Evolutionary conservation across 2,329 filamentous ascomycete species (phyloP), one percentile per base, ranked within the genome.

Genomic region (Delphinella strobiligena): DNA sequence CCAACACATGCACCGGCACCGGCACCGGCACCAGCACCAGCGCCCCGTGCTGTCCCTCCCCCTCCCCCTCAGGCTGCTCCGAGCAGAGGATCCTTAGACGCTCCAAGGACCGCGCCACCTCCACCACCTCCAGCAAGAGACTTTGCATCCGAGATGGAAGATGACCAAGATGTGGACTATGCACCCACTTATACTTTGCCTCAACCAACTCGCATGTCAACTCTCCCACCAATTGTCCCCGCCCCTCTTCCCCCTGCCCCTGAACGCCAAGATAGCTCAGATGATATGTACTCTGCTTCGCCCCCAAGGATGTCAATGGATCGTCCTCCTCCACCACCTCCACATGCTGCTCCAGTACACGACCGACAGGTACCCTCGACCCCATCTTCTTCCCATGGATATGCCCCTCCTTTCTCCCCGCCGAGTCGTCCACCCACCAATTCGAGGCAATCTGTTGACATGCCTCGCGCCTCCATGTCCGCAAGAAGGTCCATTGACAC

Each of bases 401-500:
- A 58, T 36, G 46, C 54, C 5, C 29, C 27, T 4, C 3, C 27
- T n/a, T 33, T 22, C 16, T 50, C 56, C 16, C 44, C 48, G 34
- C 50, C 61, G 15, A 14, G 60, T 64, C 27, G 72, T 17, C 15
- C 39, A 4, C 31, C 31, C 11, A 41, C 35, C 9, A 24, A 40
- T 12, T 40, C 38, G 17, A 33, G 39, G 5, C 62, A 66, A 22
- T 67, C 69, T 31, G 61, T 47, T 44, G 84, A 91, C 51, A 62
- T 79, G 10, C 64, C 71, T 27, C 71, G 80, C 44, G 61, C 61
- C 12, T 56, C 64, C 19, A 61, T 62, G 3, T 63, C 59, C 38
- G 54, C 64, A 18, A 71, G 78, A 40, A 63, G 71, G 43, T 94
- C 87, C 3, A 75, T 83, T 60, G 91, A 98, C 49, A 67, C 82